Percentiles rank a stretch among this genome's conserved stretches.
phyloP scores from a whole-genome alignment of 306 rosid genomes.

The Trifolium fragiferum region DNA sequence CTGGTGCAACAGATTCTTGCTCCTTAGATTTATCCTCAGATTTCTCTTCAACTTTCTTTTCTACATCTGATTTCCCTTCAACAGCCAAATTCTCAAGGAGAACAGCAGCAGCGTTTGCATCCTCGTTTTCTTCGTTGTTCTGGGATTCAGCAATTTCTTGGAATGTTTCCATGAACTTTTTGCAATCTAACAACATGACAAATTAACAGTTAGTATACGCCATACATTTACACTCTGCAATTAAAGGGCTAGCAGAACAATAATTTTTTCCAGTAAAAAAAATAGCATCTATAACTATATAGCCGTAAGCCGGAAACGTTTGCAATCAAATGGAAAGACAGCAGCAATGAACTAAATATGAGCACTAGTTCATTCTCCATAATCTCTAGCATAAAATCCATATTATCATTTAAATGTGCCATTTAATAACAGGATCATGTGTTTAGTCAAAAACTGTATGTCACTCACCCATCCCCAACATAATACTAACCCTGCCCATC shows the following conservation, averaged over 20 bases:
- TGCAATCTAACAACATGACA: slow-evolving; percentile 60
- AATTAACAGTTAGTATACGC: slow-evolving; percentile 10
- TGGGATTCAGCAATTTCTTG: slow-evolving; percentile 83
- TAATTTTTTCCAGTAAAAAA: neutral
- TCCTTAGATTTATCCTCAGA: slow-evolving; percentile 50
- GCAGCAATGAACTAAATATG: neutral
- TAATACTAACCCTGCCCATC: neutral
- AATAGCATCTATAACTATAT: neutral
- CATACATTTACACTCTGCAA: neutral
- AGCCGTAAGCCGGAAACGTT: neutral
- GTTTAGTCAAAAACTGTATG: neutral
- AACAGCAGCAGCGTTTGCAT: slow-evolving; percentile 70
- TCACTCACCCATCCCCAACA: neutral
- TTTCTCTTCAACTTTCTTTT: slow-evolving; percentile 40
- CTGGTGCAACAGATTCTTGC: slow-evolving; percentile 41
- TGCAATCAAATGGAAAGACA: neutral
- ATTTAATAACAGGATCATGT: neutral
- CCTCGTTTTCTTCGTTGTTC: slow-evolving; percentile 62
- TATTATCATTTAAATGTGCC: neutral
- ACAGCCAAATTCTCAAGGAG: slow-evolving; percentile 75
- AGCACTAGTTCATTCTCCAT: neutral
- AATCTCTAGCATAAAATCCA: neutral
- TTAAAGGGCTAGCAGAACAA: neutral
- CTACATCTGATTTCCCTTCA: slow-evolving; percentile 49
- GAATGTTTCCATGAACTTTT: slow-evolving; percentile 76